These are phyloP conservation scores for Kuraishia cidri DNA, from an alignment of 805 yeast species.

Conservation along the genomic window DNA sequence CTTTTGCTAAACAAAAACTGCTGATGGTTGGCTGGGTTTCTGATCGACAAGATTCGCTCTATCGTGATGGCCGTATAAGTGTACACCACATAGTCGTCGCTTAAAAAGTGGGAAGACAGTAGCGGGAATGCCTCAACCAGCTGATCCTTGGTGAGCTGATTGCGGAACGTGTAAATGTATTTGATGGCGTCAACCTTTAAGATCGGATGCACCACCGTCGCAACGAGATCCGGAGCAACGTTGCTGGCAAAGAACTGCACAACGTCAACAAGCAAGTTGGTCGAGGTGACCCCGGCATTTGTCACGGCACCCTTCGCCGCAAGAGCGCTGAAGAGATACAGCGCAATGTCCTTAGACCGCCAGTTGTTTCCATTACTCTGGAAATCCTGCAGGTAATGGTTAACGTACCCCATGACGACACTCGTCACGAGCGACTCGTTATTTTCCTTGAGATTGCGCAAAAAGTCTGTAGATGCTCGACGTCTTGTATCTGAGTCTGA, in stretches of 20 bases:
- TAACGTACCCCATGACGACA: conserved; percentile 65
- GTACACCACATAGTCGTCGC: conserved; percentile 70
- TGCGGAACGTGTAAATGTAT: conserved; percentile 82
- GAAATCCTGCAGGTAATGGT: conserved; percentile 50
- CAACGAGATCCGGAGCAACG: conserved; percentile 76
- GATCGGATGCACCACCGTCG: conserved; percentile 55
- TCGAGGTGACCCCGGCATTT: conserved; percentile 76
- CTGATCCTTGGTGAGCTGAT: conserved; percentile 85
- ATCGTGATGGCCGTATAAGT: conserved; percentile 92
- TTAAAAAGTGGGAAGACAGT: conserved; percentile 58
- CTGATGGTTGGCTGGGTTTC: conserved; percentile 46
- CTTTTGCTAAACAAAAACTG: conserved; percentile 57
- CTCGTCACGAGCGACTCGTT: conserved; percentile 69
- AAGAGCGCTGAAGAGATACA: conserved; percentile 76
- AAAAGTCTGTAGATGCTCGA: conserved; percentile 85
- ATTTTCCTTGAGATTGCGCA: conserved; percentile 76
- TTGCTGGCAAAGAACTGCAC: conserved; percentile 75
- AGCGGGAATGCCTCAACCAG: conserved; percentile 72
- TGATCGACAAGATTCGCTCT: conserved; percentile 77
- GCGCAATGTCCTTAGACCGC: conserved; percentile 83
- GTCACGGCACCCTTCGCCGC: conserved; percentile 92
- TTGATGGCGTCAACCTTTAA: conserved; percentile 89
- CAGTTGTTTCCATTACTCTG: conserved; percentile 44
- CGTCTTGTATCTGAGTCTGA: conserved; percentile 90
- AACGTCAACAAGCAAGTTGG: conserved; percentile 78